Evolutionary conservation across 2,329 filamentous ascomycete genomes (phyloP).

Genomic region (Fusarium sp.): DNA sequence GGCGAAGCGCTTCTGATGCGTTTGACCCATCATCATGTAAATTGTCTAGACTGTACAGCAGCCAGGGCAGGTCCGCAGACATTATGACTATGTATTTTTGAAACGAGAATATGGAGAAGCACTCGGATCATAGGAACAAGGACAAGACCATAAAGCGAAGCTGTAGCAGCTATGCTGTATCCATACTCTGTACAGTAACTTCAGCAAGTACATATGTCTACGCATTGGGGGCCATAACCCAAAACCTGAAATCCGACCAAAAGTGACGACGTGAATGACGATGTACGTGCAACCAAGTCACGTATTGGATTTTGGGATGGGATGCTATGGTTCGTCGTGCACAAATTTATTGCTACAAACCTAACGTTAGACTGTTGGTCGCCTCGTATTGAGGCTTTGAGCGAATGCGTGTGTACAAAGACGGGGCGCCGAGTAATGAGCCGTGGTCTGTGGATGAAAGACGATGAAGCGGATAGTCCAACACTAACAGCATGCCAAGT

Average conservation of each 20-base stretch:
- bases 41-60: not conserved
- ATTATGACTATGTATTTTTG: conserved; percentile 18
- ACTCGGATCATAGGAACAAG: conserved; percentile 11
- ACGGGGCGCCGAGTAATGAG: not conserved
- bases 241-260: conserved; percentile 24
- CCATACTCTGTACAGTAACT: not conserved
- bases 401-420: not conserved
- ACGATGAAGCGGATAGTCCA: not conserved
- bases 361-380: not conserved
- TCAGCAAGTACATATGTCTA: conserved; percentile 8
- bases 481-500: not conserved
- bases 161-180: not conserved
- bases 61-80: conserved; percentile 29
- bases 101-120: conserved; percentile 22
- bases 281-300: conserved; percentile 14
- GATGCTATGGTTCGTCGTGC: not conserved
- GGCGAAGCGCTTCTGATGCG: conserved; percentile 32
- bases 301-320: not conserved
- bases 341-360: not conserved
- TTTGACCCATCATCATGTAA: conserved; percentile 12
- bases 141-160: conserved; percentile 17
- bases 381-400: conserved; percentile 2
- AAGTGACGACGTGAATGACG: conserved; percentile 32
- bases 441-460: not conserved
- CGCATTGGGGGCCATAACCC: conserved; percentile 17